Base-by-base conservation (phyloP, 2,329 filamentous ascomycete species). In the Curvularia verruculosa region DNA sequence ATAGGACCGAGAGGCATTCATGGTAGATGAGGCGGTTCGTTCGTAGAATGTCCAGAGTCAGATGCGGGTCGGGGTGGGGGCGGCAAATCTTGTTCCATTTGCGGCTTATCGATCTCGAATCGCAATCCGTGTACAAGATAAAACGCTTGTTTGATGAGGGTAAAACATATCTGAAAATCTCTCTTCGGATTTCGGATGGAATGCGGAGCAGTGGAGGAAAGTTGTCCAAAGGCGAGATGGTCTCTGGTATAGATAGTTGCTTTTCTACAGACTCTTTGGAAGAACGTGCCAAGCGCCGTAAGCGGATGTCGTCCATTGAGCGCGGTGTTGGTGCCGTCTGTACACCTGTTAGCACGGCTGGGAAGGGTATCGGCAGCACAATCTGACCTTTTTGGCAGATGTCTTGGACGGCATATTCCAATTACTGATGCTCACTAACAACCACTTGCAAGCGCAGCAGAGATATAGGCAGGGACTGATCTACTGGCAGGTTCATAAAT, bases 51-150 rank as follows among this genome's bases (percentile, higher is more conserved):
- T 75, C 72, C 44, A 77, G 73, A 18, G 63, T 67, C 28, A 72
- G 61, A 31, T 68, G 54, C 51, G 68, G 72, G 49, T 75, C 73
- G 24, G 71, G 70, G 54, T 74, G 71, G 12, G 73, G 71, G 23
- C 68, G 68, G 56, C 69, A 71, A 50, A 73, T 70, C 47, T 68
- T 67, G 52, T 74, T 75, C 70, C 70, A 76, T 50, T 71, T 75
- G 52, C 72, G 72, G 61, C 75, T 77, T 49, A 81, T 64, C 9
- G 67, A 68, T 18, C 65, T 72, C 7, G 75, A 63, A 23, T 78
- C 75, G 59, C 78, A 78, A 63, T 80, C 75, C 29, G 79, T 81
- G 64, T 79, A 78, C 57, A 83, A 72, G 12, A 80, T 74, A 56
- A 82, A 79, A 19, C 80, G 76, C 37, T 76, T 78, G 56, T 74